Percentiles rank a stretch among this genome's conserved stretches.
Evolutionary conservation across 2,329 filamentous ascomycete genomes (phyloP).

Genomic region (Fusarium pseudocircinatum): DNA sequence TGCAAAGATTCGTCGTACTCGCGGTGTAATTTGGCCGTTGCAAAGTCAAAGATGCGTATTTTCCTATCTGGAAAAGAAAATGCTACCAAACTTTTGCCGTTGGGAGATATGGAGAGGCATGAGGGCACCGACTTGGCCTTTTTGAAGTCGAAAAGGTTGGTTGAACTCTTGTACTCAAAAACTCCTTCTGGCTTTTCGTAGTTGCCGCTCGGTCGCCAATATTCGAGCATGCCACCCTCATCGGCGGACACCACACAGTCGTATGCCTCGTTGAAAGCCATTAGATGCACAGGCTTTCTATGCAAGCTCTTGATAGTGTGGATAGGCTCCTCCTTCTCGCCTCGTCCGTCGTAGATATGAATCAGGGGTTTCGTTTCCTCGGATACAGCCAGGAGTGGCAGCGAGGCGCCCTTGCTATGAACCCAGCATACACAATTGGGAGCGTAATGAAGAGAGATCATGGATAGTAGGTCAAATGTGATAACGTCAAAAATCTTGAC

Average conservation of each 20-base stretch:
- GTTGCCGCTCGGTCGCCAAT: slow-evolving; percentile 83
- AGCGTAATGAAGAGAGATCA: slow-evolving; percentile 79
- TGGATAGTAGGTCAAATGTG: slow-evolving; percentile 86
- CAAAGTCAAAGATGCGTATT: slow-evolving; percentile 92
- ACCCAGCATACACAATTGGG: slow-evolving; percentile 92
- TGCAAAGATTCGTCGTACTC: slow-evolving; percentile 95
- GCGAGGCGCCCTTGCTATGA: slow-evolving; percentile 84
- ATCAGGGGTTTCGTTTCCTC: slow-evolving; percentile 78
- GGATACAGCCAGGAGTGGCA: slow-evolving; percentile 86
- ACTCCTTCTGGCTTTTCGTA: slow-evolving; percentile 94
- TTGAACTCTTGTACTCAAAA: slow-evolving; percentile 92
- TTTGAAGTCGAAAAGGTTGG: slow-evolving; percentile 96
- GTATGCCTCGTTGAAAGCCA: slow-evolving; percentile 88
- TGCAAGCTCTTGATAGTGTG: slow-evolving; percentile 85
- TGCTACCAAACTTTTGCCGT: slow-evolving; percentile 85
- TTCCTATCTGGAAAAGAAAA: slow-evolving; percentile 95
- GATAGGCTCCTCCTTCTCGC: slow-evolving; percentile 78
- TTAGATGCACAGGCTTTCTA: slow-evolving; percentile 79
- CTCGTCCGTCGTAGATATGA: slow-evolving; percentile 87
- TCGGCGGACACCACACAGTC: slow-evolving; percentile 94
- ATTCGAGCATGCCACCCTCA: slow-evolving; percentile 92
- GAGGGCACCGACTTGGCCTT: slow-evolving; percentile 88
- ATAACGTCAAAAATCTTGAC: slow-evolving; percentile 85
- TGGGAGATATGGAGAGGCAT: slow-evolving; percentile 85
- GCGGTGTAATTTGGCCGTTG: slow-evolving; percentile 84